Base-by-base conservation (phyloP, 441 rosid genomes). In the Geranium incanum region DNA sequence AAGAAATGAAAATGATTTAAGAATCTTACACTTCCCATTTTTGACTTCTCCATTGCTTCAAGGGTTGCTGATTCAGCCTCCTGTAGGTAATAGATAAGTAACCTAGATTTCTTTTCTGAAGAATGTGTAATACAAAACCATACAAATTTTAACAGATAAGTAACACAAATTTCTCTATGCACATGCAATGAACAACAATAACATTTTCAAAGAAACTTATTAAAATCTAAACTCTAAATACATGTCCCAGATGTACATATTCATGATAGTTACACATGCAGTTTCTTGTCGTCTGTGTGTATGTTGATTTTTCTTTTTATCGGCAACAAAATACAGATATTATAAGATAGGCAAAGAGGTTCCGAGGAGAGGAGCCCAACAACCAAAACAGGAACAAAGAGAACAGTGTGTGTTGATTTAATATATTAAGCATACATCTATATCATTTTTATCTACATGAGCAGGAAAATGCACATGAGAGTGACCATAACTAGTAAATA, bases 51-150 rank as follows among this genome's bases (percentile, higher is more conserved):
- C 69, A 80, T 84, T 73, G 97, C 97, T 78, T 92, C 99, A 78
- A 95, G 85, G 43, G 92, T 91, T 71, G 98, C 95, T 73, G 90
- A 83, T 85, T 92, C 97, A 76, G 89, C 87, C 81, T 95, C 99
- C 99, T 92, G 81, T 81, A 83, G 48, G 68, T 33, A 67, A 76
- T 36, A 69, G 16, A 69, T 48, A 57, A 50, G 59, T 50, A 50
- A 50, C 5, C 15, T 16, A 2, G 33, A 28, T 28, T 28, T 28
- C 33, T 28, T 28, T 28, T 12, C 12, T 48, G 5, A 48, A 48
- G 57, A 4, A 67, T 78, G 7, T 6, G 71, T 15, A 75, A 66
- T 74, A 63, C 63, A 74, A 28, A 39, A 74, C 64, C 41, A 68
- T 38, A 45, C 19, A 75, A 38, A 66, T 21, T 62, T 21, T 5